A percentile compares a stretch with the other conserved stretches of the same genome.
These are phyloP conservation scores for Aphanomyces cochlioides DNA, from an alignment of 352 stramenopile genomes.

Conservation along the genomic window DNA sequence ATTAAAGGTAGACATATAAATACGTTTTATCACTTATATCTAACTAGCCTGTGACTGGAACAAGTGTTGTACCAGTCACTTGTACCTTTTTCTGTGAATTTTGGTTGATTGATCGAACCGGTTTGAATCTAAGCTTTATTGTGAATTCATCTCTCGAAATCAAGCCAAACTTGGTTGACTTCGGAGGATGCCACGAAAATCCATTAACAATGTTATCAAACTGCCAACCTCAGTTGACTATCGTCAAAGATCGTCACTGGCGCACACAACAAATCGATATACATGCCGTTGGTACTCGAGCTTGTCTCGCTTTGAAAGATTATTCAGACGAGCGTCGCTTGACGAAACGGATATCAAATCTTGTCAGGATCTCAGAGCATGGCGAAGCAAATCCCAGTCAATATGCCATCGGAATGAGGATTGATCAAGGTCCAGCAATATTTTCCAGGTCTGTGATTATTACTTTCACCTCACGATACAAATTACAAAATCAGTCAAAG, in stretches of 20 bases:
- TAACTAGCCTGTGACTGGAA: too few species aligned
- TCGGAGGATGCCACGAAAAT: not conserved
- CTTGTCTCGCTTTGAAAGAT: not conserved
- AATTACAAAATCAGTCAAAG: slow-evolving; percentile 72
- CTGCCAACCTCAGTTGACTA: not conserved
- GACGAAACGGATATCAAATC: slow-evolving; percentile 10
- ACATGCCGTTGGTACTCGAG: slow-evolving; percentile 12
- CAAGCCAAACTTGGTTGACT: not conserved
- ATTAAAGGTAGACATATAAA: slow-evolving; percentile 11
- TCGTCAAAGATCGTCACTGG: slow-evolving; percentile 22
- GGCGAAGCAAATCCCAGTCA: slow-evolving; percentile 31
- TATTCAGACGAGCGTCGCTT: slow-evolving; percentile 2
- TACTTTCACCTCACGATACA: slow-evolving; percentile 74
- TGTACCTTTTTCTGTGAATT: slow-evolving; percentile 79
- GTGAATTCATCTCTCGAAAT: not conserved
- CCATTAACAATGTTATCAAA: slow-evolving; percentile 11
- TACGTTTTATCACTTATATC: not conserved
- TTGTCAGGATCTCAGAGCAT: slow-evolving; percentile 12
- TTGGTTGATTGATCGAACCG: slow-evolving; percentile 80
- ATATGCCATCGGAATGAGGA: slow-evolving; percentile 82
- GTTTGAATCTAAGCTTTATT: slow-evolving; percentile 63
- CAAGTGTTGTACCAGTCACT: slow-evolving; percentile 46
- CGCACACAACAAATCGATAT: slow-evolving; percentile 17
- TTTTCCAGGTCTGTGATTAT: slow-evolving; percentile 76
- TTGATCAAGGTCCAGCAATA: slow-evolving; percentile 70